Evolutionary conservation across 2,329 filamentous ascomycete genomes (phyloP).

Genomic region (Aspergillus fumigatus): DNA sequence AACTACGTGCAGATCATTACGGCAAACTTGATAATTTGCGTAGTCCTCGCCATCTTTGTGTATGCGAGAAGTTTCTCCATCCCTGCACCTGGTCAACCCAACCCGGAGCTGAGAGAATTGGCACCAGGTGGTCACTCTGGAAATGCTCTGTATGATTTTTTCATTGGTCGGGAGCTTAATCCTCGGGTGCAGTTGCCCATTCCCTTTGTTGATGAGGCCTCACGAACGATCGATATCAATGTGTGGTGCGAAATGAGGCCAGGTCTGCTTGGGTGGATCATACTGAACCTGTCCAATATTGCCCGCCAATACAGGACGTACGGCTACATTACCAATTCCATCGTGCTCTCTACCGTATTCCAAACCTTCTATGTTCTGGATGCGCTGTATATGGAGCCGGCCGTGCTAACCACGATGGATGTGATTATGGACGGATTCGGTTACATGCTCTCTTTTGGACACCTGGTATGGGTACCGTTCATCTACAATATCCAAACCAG

Average conservation of each 20-base stretch:
- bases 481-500: constrained; percentile 78
- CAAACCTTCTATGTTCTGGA: constrained; percentile 83
- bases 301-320: constrained; percentile 84
- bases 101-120: constrained; percentile 68
- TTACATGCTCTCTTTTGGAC: constrained; percentile 90
- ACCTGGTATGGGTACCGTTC: constrained; percentile 90
- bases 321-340: constrained; percentile 80
- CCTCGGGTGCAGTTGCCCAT: constrained; percentile 65
- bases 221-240: constrained; percentile 79
- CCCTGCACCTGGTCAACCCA: constrained; percentile 55
- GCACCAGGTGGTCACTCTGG: constrained; percentile 79
- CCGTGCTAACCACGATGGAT: constrained; percentile 90
- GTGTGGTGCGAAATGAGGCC: constrained; percentile 86
- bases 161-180: constrained; percentile 92
- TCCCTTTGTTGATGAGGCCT: constrained; percentile 63
- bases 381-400: constrained; percentile 78
- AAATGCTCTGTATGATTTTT: constrained; percentile 91
- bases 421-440: constrained; percentile 91
- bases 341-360: constrained; percentile 70
- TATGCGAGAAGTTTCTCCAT: constrained; percentile 81
- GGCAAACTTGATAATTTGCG: constrained; percentile 73
- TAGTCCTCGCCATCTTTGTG: constrained; percentile 67
- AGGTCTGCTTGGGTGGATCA: constrained; percentile 81
- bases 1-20: constrained; percentile 86
- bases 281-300: constrained; percentile 78